Base-by-base conservation (phyloP, 108 stramenopile species). In the Nannochloropsis salina region DNA sequence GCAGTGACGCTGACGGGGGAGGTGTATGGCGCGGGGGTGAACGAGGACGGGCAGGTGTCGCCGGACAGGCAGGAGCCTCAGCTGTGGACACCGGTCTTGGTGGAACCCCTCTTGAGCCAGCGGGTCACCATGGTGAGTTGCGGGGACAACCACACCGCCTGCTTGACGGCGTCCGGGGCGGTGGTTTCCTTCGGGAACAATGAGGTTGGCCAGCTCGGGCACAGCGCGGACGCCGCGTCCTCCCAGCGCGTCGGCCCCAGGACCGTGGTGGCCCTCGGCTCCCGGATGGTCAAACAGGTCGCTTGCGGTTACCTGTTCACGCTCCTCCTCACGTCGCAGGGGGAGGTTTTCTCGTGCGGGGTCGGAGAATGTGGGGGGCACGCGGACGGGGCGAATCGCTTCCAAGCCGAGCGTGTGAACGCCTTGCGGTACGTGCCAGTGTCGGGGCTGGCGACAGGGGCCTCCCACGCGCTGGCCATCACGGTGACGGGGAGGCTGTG, bases 11-110 rank as follows among this genome's bases (percentile, higher is more conserved):
- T 87, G 9, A 51, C 89, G 6, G 91, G 91, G 12, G 87, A 88
- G 6, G 42, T 91, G 1, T 11, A 88, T 21, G 86, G 85, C 43
- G 88, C 79, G 22, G 91, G 91, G 11, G 61, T 89, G 44, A 92
- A 92, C 83, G 90, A 90, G n/a, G 91, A 92, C 74, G 91, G 91
- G 31, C 91, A 92, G 74, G 43, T 91, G 41, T 42, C 84, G 9
- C 42, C 83, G 6, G 44, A 43, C 20, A 15, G 9, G 10, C 45
- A 40, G 21, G 41, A 83, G 6, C 80, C 22, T 1, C 15, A 11
- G 5, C 8, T 88, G 74, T 21, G 31, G 11, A 44, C 85, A 20
- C 85, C 86, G 42, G 44, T 40, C 84, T 79, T 86, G 41, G 42
- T 83, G 42, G 90, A 86, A 31, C 44, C 89, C 12, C 15, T 91